Conservation (phyloP, 139 green algal species). For the Yamagishiella unicocca region DNA sequence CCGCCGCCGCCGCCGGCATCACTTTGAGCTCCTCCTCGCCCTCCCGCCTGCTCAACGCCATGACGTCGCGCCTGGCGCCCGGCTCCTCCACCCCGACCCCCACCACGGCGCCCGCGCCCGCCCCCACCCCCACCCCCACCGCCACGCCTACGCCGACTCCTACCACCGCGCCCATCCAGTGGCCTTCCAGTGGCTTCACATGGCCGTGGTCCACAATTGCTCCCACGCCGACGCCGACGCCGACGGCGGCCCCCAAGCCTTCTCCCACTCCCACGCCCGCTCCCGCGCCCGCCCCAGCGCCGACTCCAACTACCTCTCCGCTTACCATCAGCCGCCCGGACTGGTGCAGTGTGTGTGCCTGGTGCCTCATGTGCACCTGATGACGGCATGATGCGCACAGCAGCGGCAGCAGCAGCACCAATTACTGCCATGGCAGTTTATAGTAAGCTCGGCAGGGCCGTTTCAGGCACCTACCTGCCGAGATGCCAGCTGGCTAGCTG, state of each 20-base stretch:
- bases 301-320: neutral
- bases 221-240: neutral
- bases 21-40: conserved; percentile 53
- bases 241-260: neutral
- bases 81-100: neutral
- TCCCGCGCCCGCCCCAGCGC: neutral
- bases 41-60: conserved; percentile 48
- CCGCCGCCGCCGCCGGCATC: conserved; percentile 23
- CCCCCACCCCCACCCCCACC: neutral
- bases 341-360: conserved; percentile 52
- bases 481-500: too few species aligned
- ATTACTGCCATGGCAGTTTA: too few species aligned
- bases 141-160: neutral
- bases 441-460: too few species aligned
- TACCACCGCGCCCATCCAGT: neutral
- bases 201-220: neutral
- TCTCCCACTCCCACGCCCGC: neutral
- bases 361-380: conserved; percentile 53
- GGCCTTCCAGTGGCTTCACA: neutral
- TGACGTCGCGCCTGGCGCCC: conserved; percentile 38
- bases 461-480: too few species aligned
- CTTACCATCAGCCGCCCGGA: conserved; percentile 10
- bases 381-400: too few species aligned
- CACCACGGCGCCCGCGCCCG: neutral
- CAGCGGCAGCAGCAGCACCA: too few species aligned